These are phyloP conservation scores for Amyloporia xantha DNA, from an alignment of 768 basidiomycete genomes.

Conservation along the genomic window DNA sequence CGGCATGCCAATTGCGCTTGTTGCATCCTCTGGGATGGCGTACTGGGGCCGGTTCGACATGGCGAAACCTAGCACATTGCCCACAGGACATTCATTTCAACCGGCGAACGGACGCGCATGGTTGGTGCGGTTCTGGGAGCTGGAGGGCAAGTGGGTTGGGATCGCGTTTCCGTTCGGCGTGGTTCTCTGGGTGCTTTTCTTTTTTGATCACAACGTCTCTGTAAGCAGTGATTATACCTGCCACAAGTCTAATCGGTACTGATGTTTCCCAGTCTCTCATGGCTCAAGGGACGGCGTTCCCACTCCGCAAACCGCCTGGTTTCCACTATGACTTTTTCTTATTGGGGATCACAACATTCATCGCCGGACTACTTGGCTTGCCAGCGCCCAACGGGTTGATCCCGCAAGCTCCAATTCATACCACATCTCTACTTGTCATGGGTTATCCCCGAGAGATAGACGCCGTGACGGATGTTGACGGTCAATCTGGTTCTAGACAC, in stretches of 20 bases:
- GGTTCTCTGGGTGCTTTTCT: conserved; percentile 85
- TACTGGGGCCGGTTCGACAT: conserved; percentile 79
- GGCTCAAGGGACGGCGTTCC: conserved; percentile 85
- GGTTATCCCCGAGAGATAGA: conserved; percentile 35
- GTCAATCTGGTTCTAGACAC: conserved; percentile 16
- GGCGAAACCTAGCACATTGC: conserved; percentile 58
- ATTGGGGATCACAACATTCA: conserved; percentile 83
- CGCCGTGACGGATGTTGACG: conserved; percentile 31
- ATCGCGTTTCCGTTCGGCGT: conserved; percentile 87
- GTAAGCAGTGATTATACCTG: conserved; percentile 35
- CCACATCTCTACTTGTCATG: conserved; percentile 71
- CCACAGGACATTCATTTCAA: conserved; percentile 60
- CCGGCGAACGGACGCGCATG: conserved; percentile 69
- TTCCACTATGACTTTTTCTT: conserved; percentile 90
- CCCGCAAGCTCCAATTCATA: conserved; percentile 91
- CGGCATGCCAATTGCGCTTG: conserved; percentile 83
- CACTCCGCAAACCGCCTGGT: conserved; percentile 83
- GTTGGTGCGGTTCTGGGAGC: conserved; percentile 86
- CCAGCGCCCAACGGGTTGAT: conserved; percentile 86
- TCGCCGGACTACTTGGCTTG: conserved; percentile 78
- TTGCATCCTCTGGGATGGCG: conserved; percentile 69
- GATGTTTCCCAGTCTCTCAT: conserved; percentile 62
- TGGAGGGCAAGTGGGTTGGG: conserved; percentile 84
- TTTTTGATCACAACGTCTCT: conserved; percentile 93
- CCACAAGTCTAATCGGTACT: not conserved